Evolutionary conservation across 2,329 filamentous ascomycete species (phyloP), one percentile per base, ranked within the genome.

Genomic region (Aureobasidium sp.): DNA sequence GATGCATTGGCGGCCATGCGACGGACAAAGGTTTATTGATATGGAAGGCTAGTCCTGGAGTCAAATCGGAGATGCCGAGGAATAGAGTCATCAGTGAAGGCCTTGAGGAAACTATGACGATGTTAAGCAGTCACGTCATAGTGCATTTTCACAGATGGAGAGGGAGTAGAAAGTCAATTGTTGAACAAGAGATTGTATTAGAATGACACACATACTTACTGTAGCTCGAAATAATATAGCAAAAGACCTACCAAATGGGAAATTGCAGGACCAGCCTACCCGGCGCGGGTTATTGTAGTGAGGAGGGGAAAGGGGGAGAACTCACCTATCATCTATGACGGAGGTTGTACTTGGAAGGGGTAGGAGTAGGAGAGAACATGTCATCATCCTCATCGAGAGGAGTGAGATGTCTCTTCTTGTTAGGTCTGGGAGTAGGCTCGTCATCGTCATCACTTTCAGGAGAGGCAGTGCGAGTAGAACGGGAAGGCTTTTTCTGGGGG

Each of bases 1-100:
- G 43, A 61, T 61, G 58, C 10, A 50, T 60, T 51, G 58, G 58
- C 58, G 33, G 31, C 33, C 33, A 61, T 16, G 43, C 33, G 43
- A 51, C 18, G 43, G 13, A 48, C 27, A 48, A 48, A 48, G 56
- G n/a, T 18, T 10, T 20, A 9, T 10, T 18, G 9, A 31, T 10
- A n/a, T n/a, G n/a, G 2, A 25, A 9, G 20, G 7, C 13, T 20
- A 40, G 29, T 33, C 31, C 11, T 18, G 10, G 31, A 6, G 16
- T 31, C 27, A 2, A 27, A 18, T 43, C 27, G 25, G 25, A 25
- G 27, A 48, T 4, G n/a, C 42, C 56, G 42, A 48, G 42, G 29
- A 13, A 36, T n/a, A 4, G 11, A 7, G 0, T n/a, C 6, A 10
- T 11, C 10, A 47, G 15, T 4, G 6, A 16, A 8, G n/a, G 25